Base-by-base conservation (phyloP, 2,329 filamentous ascomycete genomes). In the Cladosporium sp. region DNA sequence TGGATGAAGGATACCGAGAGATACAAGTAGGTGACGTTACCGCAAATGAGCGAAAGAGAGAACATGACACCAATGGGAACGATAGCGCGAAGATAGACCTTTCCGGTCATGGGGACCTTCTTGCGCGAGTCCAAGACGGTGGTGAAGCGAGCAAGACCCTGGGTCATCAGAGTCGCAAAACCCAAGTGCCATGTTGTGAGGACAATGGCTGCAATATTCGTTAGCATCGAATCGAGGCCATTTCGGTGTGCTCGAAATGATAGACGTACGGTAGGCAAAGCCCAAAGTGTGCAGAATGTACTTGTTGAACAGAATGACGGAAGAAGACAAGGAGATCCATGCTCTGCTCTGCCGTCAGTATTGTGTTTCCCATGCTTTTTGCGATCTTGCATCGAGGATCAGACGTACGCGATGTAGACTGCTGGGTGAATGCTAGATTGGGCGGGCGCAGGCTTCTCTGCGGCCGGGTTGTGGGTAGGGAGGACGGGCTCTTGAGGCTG, bases 271-370 rank as follows among this genome's bases (percentile, higher is more conserved):
- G 71, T 77, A 82, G 60, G 75, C 83, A 80, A 97, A 97, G 62
- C 90, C 83, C 62, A 88, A 82, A 37, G 88, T 92, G 69, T 93
- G 87, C 62, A 97, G 83, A 69, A 99, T 91, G 85, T 90, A 96
- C 84, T 99, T 99, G 86, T 99, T 97, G 87, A 97, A 97, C 61
- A 99, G 81, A 73, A 99, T 99, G 71, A 97, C 91, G 68, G 88
- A 90, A 42, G 91, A 96, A 70, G 90, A 96, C 74, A 97, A 82
- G 59, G 86, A 80, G 71, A 99, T 97, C 94, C 94, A 99, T 66
- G 86, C 81, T 68, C 92, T 96, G 74, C 39, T 25, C 17, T 32
- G 39, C 37, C 20, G 50, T 39, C 17, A 53, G 48, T 17, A 48
- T 40, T 25, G 22, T 32, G 28, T 4, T 42, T 34, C 13, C 32